A percentile compares a stretch with the other conserved stretches of the same genome.
These are phyloP conservation scores for Fomitopsis pinicola DNA, from an alignment of 1,284 basidiomycete species.

Conservation along the genomic window DNA sequence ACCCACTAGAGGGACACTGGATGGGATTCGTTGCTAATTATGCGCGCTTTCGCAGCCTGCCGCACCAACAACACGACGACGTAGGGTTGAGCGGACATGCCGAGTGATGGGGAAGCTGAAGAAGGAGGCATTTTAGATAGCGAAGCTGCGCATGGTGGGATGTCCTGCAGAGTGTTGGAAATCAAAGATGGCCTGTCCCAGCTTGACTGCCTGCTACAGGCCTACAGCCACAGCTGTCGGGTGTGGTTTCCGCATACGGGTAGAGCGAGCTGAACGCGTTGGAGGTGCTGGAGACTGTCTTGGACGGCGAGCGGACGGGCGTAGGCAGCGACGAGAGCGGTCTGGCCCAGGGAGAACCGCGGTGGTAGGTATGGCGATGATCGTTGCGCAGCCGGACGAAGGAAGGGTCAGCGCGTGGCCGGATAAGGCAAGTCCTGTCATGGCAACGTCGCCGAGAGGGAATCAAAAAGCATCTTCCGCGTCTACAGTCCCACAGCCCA, in stretches of 20 bases:
- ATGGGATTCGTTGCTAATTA: neutral
- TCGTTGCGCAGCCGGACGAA: neutral
- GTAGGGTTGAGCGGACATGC: neutral
- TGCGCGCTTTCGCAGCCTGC: neutral
- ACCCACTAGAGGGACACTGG: neutral
- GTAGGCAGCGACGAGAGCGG: neutral
- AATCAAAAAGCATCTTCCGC: conserved; percentile 6
- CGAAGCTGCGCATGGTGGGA: neutral
- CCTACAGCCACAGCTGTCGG: neutral
- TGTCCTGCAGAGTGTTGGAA: neutral
- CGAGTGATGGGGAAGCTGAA: neutral
- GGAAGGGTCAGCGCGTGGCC: neutral
- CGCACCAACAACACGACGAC: neutral
- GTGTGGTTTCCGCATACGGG: neutral
- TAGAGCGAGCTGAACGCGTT: neutral
- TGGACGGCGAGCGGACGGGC: neutral
- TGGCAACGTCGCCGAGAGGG: conserved; percentile 7
- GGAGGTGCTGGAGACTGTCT: neutral
- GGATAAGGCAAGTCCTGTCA: neutral
- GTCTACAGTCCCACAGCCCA: conserved; percentile 2
- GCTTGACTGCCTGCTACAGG: neutral
- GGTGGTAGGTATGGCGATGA: neutral
- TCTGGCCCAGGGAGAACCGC: neutral
- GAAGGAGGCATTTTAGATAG: neutral
- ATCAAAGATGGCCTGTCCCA: neutral